Base-by-base conservation (phyloP, 2,329 filamentous ascomycete genomes). In the Aspergillus costaricaensis region DNA sequence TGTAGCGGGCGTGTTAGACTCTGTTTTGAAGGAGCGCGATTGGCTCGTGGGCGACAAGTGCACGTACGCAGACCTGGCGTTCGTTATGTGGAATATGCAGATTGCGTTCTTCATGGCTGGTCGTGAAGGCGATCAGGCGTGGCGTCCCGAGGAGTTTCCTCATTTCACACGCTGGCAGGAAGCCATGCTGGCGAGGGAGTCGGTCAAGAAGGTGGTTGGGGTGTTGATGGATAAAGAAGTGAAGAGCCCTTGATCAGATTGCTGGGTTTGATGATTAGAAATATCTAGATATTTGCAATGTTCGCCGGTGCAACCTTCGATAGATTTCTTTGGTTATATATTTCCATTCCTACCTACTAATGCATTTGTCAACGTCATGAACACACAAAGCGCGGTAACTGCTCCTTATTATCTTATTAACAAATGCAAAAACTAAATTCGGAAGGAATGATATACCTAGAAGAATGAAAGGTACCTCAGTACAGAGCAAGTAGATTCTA, bases 11-110 rank as follows among this genome's bases (percentile, higher is more conserved):
- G 50, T 53, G 2, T 19, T 53, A 1, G 30, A 53, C 32, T 15
- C 30, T 6, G 30, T 53, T 12, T 9, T 53, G 4, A 53, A 23
- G 14, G 30, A 38, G 5, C 50, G 30, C 10, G 50, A 53, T 7
- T 53, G 50, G 50, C 50, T 53, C 3, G 50, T 52, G n/a, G 49
- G 49, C 0, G 49, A 52, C 5, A 52, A 52, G 10, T 52, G 49
- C 49, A 52, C 49, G 4, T 36, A 53, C 12, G 50, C 50, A 5
- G 50, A 53, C 30, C 30, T 49, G 23, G 56, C 56, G 19, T 58
- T 58, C 15, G 48, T 53, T n/a, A 58, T 58, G 56, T 58, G 56
- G 56, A 53, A 58, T 36, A n/a, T 38, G 7, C 48, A 58, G 38
- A 30, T 58, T 8, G 30, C 48, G 17, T 58, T 58, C 15, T 53